Base-by-base conservation (phyloP, 176 grass and related monocot species). In the Phoenix roebelenii region DNA sequence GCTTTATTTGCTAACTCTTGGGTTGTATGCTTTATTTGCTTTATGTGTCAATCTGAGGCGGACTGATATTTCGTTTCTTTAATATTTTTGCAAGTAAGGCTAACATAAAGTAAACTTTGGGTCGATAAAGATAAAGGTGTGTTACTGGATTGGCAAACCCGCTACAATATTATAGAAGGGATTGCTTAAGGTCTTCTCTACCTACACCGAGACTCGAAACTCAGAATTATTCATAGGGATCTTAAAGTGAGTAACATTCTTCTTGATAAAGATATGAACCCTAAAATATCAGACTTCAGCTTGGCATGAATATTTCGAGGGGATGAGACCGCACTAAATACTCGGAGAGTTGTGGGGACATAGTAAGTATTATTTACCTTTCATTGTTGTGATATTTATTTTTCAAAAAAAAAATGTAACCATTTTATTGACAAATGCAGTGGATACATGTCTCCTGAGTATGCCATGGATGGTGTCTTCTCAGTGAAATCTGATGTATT, bases 131-230 rank as follows among this genome's bases (percentile, higher is more conserved):
- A 60, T 25, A 80, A 61, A 64, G 68, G 74, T 23, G 22, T 55
- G 10, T 18, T 72, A 23, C 79, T 89, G 17, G 75, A 89, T 63
- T 89, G 85, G 90, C 65, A 67, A 73, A 73, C 24, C 3, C 61
- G 89, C 61, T 89, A 95, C 55, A 39, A 65, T 10, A 95, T 95
- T 44, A 89, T 95, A 52, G 73, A 83, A 78, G 82, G 82, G n/a
- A 72, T 95, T 50, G 65, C 63, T 58, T 57, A 79, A 78, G 90
- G 90, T 58, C 55, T 95, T 50, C 63, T 95, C 19, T 89, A 89
- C 58, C 79, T 95, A 30, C 85, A 95, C 44, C 79, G 83, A 70
- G 85, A 89, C 52, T 95, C 90, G 2, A 82, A 75, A 57, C 77
- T 83, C 52, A 82, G 85, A 82, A 85, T 95, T 24, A 20, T 20